These are phyloP conservation scores for Trifolium dubium DNA, from an alignment of 306 rosid genomes.

Conservation along the genomic window DNA sequence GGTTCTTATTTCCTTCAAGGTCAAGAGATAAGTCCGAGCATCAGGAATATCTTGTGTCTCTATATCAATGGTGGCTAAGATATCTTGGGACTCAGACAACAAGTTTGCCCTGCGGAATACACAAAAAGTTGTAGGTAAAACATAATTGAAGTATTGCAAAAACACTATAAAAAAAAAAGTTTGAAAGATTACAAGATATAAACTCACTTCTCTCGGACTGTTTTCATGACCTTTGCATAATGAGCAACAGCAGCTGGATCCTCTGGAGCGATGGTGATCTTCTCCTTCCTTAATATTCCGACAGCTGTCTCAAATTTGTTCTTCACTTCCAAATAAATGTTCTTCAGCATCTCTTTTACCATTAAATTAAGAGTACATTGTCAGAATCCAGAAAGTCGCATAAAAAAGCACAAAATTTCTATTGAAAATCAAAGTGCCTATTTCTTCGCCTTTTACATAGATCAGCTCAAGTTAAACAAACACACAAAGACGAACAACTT, in stretches of 20 bases:
- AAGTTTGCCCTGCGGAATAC: conserved; percentile 67
- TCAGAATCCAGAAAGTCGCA: conserved; percentile 34
- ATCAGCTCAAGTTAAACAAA: conserved; percentile 2
- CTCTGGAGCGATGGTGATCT: conserved; percentile 88
- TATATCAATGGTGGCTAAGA: conserved; percentile 56
- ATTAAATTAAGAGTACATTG: conserved; percentile 40
- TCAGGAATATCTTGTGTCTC: conserved; percentile 81
- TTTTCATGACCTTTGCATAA: conserved; percentile 85
- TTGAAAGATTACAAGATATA: conserved; percentile 1
- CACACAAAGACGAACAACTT: conserved; percentile 1
- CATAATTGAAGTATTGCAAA: not conserved
- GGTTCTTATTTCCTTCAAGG: conserved; percentile 79
- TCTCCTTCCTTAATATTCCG: conserved; percentile 76
- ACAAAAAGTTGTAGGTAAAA: conserved; percentile 29
- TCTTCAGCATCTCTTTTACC: conserved; percentile 80
- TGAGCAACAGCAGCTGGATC: conserved; percentile 90
- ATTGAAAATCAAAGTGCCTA: not conserved
- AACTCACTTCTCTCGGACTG: conserved; percentile 81
- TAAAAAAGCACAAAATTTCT: not conserved
- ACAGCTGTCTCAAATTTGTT: conserved; percentile 80
- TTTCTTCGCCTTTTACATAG: not conserved
- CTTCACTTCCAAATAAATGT: conserved; percentile 78
- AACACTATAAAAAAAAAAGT: not conserved
- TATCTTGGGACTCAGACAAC: conserved; percentile 72
- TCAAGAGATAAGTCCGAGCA: conserved; percentile 85